These are phyloP conservation scores for Solanum chacoense DNA, from an alignment of 305 asterid genomes.

Conservation along the genomic window DNA sequence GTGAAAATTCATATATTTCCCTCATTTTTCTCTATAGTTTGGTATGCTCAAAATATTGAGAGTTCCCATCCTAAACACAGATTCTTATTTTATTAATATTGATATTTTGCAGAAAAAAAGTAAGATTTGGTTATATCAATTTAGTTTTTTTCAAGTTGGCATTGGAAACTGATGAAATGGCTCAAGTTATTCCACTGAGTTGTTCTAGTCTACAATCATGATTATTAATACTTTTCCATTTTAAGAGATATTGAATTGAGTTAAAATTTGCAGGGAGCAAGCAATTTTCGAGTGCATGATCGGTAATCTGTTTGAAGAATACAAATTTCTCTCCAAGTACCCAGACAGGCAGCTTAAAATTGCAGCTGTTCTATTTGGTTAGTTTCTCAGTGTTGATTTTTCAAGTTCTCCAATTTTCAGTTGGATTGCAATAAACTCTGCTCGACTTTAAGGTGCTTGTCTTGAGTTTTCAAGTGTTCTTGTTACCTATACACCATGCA, in stretches of 20 bases:
- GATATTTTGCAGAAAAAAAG: not conserved
- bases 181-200: not conserved
- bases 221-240: not conserved
- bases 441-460: not conserved
- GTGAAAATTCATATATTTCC: not conserved
- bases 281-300: slow-evolving; percentile 83
- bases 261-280: slow-evolving; percentile 59
- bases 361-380: slow-evolving; percentile 87
- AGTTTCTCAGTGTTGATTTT: slow-evolving; percentile 17
- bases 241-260: not conserved
- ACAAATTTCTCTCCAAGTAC: slow-evolving; percentile 72
- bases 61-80: not conserved
- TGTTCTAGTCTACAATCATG: not conserved
- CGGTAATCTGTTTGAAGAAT: slow-evolving; percentile 85
- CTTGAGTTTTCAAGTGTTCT: not conserved
- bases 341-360: slow-evolving; percentile 85
- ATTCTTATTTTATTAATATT: not conserved
- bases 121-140: not conserved
- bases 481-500: not conserved
- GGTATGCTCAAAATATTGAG: not conserved
- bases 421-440: not conserved
- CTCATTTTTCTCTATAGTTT: not conserved
- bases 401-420: not conserved
- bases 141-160: not conserved
- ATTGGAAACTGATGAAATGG: not conserved